Conservation (phyloP, 805 yeast species). For the Ascoidea rubescens region DNA sequence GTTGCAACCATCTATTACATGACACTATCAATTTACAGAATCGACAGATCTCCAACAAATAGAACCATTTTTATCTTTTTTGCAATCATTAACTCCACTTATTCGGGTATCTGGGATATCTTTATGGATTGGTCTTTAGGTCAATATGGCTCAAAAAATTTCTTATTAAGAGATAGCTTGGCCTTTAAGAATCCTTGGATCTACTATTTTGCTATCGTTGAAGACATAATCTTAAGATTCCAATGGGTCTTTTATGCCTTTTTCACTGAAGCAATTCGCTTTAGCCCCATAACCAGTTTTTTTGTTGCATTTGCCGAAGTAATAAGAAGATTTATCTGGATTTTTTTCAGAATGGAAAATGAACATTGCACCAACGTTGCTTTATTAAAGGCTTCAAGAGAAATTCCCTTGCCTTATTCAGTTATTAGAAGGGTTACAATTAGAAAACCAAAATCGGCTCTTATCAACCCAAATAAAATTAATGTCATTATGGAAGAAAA, state of each 20-base stretch:
- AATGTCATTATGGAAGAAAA: neutral
- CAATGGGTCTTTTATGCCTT: conserved; percentile 88
- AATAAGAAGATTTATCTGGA: conserved; percentile 77
- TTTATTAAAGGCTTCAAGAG: conserved; percentile 76
- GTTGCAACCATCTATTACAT: conserved; percentile 56
- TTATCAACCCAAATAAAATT: neutral
- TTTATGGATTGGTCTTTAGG: conserved; percentile 92
- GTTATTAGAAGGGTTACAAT: conserved; percentile 15
- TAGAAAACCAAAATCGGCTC: neutral
- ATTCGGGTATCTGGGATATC: conserved; percentile 74
- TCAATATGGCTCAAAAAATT: conserved; percentile 46
- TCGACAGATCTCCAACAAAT: conserved; percentile 28
- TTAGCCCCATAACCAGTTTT: conserved; percentile 79
- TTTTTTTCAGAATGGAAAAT: conserved; percentile 86
- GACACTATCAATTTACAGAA: conserved; percentile 66
- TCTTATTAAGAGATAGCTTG: conserved; percentile 56
- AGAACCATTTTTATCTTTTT: conserved; percentile 55
- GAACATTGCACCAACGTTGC: conserved; percentile 89
- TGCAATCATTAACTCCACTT: conserved; percentile 60
- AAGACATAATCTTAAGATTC: conserved; percentile 65
- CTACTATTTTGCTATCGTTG: conserved; percentile 63
- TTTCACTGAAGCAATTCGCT: conserved; percentile 65
- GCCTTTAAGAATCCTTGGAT: conserved; percentile 40
- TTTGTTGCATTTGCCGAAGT: conserved; percentile 73
- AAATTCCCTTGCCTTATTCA: conserved; percentile 73